Evolutionary conservation across 164 flowering plant genomes (phyloP), one percentile per base, ranked within the genome.

Genomic region (Piper betle): DNA sequence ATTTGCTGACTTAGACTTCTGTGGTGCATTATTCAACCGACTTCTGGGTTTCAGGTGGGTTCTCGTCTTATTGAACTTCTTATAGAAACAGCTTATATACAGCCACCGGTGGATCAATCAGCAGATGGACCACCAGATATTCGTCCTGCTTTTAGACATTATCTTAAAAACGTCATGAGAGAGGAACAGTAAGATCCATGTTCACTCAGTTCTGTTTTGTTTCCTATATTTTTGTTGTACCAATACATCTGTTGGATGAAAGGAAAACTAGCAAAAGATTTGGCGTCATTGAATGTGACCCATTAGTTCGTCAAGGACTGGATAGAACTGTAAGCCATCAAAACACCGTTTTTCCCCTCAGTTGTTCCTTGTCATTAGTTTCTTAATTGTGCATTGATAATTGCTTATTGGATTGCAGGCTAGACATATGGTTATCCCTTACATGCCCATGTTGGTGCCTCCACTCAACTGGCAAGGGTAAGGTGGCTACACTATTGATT

Each of bases 71-170:
- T 93, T 74, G 94, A 93, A 59, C 71, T 93, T 72, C 76, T 93
- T 68, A 67, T 80, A 40, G 75, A 84, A 72, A 84, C 87, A 52
- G 98, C 98, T 17, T 87, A 82, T 67, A 81, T 93, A 78, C 98
- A 93, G 69, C 77, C 87, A 66, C 90, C 96, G 12, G 73, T 79
- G 58, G 72, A 86, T 84, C 88, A 85, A 71, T 58, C 64, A 19
- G 80, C 72, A 40, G 90, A 84, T 66, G 69, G 68, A 58, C 82
- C 93, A 56, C 97, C 91, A 66, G 96, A 90, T 70, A 72, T 90
- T 66, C 86, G 85, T 3, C 98, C 98, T 75, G 98, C 98, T 69
- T 93, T 93, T 78, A 57, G 68, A 43, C 98, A 88, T 71, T 69
- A 80, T 39, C 66, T 74, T 18, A 83, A 61, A 63, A 81, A 75